Percentiles rank a stretch among this genome's conserved stretches.
These are phyloP conservation scores for Colletotrichum gigasporum DNA, from an alignment of 2,329 filamentous ascomycete genomes.

Conservation along the genomic window DNA sequence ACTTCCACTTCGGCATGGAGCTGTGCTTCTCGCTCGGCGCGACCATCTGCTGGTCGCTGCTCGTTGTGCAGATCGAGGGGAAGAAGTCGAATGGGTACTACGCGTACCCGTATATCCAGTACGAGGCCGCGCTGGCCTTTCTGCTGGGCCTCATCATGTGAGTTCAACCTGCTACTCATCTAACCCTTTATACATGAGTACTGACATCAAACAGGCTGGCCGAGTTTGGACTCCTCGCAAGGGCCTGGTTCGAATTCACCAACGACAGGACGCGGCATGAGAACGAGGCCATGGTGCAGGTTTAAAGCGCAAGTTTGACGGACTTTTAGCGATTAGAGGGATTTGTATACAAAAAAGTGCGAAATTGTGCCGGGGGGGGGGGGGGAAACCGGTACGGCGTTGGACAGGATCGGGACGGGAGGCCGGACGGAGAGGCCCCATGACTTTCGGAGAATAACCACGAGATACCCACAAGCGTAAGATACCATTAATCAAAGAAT, in stretches of 20 bases:
- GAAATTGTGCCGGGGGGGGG: no score
- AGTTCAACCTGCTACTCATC: not conserved
- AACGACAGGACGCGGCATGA: conserved; percentile 17
- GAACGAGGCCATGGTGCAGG: conserved; percentile 22
- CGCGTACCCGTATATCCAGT: conserved; percentile 32
- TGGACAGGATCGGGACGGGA: not conserved
- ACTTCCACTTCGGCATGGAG: conserved; percentile 33
- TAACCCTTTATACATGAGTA: not conserved
- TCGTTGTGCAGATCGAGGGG: conserved; percentile 30
- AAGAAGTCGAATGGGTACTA: conserved; percentile 28
- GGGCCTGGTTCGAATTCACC: conserved; percentile 32
- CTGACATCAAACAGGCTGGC: conserved; percentile 16
- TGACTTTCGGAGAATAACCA: not conserved
- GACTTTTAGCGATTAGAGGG: not conserved
- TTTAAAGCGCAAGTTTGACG: not conserved
- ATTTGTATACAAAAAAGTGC: not conserved
- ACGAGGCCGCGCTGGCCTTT: conserved; percentile 31
- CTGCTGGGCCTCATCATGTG: conserved; percentile 30
- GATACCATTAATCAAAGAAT: conserved; percentile 20
- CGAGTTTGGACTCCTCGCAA: conserved; percentile 23
- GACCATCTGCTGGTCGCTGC: conserved; percentile 30
- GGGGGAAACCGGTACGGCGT: conserved; percentile 1
- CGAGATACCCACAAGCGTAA: conserved; percentile 9
- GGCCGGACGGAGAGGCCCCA: not conserved
- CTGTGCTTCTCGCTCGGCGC: conserved; percentile 31